These are phyloP conservation scores for Macrolepiota albuminosa DNA, from an alignment of 768 basidiomycete species.

Conservation along the genomic window DNA sequence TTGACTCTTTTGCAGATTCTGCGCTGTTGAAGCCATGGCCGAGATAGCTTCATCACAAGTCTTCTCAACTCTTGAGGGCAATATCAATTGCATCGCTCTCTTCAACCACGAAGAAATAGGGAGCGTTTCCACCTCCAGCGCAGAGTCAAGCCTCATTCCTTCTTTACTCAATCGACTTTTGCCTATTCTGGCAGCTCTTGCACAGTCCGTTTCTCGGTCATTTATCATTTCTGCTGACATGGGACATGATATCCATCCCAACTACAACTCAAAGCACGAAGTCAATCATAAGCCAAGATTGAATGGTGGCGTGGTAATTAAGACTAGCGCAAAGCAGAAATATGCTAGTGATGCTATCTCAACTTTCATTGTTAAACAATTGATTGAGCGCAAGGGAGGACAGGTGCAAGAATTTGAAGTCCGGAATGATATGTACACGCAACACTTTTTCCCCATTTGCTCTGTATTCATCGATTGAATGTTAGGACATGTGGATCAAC, in stretches of 20 bases:
- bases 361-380: constrained; percentile 71
- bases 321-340: constrained; percentile 85
- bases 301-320: constrained; percentile 86
- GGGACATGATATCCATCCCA: constrained; percentile 86
- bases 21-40: constrained; percentile 86
- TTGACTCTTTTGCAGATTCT: constrained; percentile 50
- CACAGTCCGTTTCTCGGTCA: constrained; percentile 69
- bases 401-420: constrained; percentile 82
- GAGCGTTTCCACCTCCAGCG: constrained; percentile 76
- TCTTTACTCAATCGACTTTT: constrained; percentile 79
- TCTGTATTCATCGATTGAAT: neutral
- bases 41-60: constrained; percentile 38
- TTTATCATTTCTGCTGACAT: constrained; percentile 90
- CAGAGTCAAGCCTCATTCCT: constrained; percentile 83
- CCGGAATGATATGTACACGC: constrained; percentile 77
- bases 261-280: constrained; percentile 78
- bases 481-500: constrained; percentile 82
- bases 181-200: constrained; percentile 54
- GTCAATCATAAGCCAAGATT: constrained; percentile 77
- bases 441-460: neutral
- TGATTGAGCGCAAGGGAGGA: constrained; percentile 73
- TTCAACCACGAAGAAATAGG: constrained; percentile 97
- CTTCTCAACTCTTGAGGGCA: constrained; percentile 54
- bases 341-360: constrained; percentile 73
- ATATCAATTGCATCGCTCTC: constrained; percentile 83